A percentile compares a stretch with the other conserved stretches of the same genome.
Conservation (phyloP, 306 rosid genomes). For the Dicorynia guianensis region DNA sequence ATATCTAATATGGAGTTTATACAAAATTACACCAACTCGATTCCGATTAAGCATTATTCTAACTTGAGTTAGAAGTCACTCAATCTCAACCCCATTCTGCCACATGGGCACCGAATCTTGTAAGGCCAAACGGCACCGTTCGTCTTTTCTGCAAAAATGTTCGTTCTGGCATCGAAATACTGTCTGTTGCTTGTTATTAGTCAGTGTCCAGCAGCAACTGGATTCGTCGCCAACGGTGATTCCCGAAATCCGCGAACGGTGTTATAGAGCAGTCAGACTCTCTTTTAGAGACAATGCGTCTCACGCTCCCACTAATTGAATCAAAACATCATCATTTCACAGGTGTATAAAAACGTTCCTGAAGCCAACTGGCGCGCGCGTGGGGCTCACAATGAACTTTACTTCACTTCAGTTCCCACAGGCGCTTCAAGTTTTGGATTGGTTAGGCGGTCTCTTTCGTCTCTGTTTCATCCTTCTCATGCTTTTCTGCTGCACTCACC, state of each 20-base stretch:
- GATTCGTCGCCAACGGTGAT: conserved; percentile 28
- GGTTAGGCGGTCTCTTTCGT: background rate
- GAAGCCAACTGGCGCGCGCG: conserved; percentile 1
- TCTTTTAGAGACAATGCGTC: background rate
- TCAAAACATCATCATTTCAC: background rate
- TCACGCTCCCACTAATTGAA: background rate
- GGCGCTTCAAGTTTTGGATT: background rate
- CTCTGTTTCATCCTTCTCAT: background rate
- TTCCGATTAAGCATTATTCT: too few species aligned
- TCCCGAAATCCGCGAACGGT: conserved; percentile 7
- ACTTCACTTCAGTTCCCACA: too few species aligned
- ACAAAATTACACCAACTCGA: too few species aligned
- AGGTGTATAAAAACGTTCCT: background rate
- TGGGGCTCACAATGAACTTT: background rate
- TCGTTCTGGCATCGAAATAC: too few species aligned
- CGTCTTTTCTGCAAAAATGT: too few species aligned
- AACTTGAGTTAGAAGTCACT: too few species aligned
- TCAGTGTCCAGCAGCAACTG: too few species aligned
- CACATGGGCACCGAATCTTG: too few species aligned
- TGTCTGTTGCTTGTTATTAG: too few species aligned
- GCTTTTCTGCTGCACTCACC: background rate
- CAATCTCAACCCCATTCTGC: too few species aligned
- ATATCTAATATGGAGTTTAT: too few species aligned
- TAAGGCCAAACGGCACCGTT: too few species aligned
- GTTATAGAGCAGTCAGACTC: background rate